Evolutionary conservation across 2,329 filamentous ascomycete species (phyloP), one percentile per base, ranked within the genome.

Genomic region (Colletotrichum gloeosporioides): DNA sequence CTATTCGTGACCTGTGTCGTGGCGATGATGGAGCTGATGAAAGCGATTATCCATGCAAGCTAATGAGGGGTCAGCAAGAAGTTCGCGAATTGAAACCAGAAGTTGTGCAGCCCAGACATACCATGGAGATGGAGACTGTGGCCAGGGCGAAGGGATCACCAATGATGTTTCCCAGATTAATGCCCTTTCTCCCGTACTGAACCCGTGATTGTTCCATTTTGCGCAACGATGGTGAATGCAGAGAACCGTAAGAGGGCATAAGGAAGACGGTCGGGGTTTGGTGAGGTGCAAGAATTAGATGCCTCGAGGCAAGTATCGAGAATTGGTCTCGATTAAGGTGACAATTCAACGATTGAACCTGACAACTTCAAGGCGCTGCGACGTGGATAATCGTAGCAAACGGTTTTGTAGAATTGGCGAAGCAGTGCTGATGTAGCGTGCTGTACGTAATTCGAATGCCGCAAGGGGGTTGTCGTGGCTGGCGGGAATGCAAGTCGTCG

Each of bases 111-210:
- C 15, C 7, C 25, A 57, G 36, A 91, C 95, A 85, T 92, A 98
- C 96, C 83, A 95, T 90, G 78, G 94, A 92, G 85, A 99, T 98
- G 74, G 96, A 98, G 78, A 98, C 92, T 44, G 97, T 99, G 71
- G 96, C 96, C 77, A 99, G 91, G 76, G 96, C 96, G 86, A 99
- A 99, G 8, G 97, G 97, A 87, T 99, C 96, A 81, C 97, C 97
- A 77, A 98, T 90, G 81, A 99, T 96, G 86, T 98, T 98, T 84
- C 95, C 95, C 85, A 96, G 86, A 85, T 92, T 94, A 85, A 98
- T 93, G 82, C 90, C 88, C 82, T 89, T 85, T 70, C 86, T 86
- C 79, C 88, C 88, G 82, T 92, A 91, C 79, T 87, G 85, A 78
- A 82, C 87, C 83, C 91, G 89, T 79, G 90, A 90, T 84, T 92